Evolutionary conservation across 176 grass and related monocot genomes (phyloP), one percentile per base, ranked within the genome.

Genomic region (Triticum turgidum): DNA sequence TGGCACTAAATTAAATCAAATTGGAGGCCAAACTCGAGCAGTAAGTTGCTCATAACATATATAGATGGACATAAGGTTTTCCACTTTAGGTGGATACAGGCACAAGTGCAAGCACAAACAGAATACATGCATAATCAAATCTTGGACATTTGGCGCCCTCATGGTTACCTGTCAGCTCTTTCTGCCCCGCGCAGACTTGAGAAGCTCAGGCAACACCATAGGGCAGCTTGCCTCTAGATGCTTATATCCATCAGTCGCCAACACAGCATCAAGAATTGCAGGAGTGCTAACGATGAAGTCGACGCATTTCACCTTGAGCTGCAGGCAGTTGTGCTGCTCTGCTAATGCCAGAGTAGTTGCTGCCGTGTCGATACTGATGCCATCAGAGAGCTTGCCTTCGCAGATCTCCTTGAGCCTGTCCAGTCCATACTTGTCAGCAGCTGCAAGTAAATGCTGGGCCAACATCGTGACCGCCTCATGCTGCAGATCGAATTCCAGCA

Each of bases 371-470:
- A 35, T 77, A 9, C 62, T 32, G 2, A 86, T 51, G 66, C 29
- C 25, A 30, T 10, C 7, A 30, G 38, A 45, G 13, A 86, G 77
- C 37, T 62, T 73, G 25, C 61, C 37, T 45, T 80, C 12, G 3
- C 77, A 86, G 4, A 80, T 73, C 6, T 35, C 37, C 39, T 86
- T 80, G 32, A 81, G 78, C 58, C 30, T 54, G 9, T 87, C 86
- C 14, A 82, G 22, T 41, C 69, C 69, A 27, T 82, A 87, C 79
- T 59, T 76, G 37, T 87, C 86, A 24, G 86, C 79, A 67, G 69
- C 79, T 56, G 61, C 59, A 66, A 76, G 78, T 22, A 87, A 15
- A 82, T 87, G 85, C 7, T 87, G 69, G 4, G 69, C 58, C n/a
- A 87, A 65, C 18, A 45, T 9, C 2, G 49, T 33, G 6, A 20